Percentiles rank a stretch among this genome's conserved stretches.
These are phyloP conservation scores for Candolleomyces aberdarensis DNA, from an alignment of 768 basidiomycete genomes.

Conservation along the genomic window DNA sequence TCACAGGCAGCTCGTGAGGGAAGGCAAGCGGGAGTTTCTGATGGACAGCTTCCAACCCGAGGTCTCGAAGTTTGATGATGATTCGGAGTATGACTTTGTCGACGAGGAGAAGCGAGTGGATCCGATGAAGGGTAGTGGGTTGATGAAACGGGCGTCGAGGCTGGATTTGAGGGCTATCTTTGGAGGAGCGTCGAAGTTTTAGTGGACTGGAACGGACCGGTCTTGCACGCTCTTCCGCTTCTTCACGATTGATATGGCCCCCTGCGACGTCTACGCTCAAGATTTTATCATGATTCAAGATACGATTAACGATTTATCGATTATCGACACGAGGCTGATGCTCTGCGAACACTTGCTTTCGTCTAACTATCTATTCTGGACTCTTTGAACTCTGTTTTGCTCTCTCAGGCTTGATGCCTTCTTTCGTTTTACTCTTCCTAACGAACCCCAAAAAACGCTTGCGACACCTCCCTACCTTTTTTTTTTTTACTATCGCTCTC, in stretches of 20 bases:
- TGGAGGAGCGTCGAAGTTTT: neutral
- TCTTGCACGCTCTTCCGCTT: neutral
- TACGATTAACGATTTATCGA: neutral
- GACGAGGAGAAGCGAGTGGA: neutral
- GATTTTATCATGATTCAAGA: too few species aligned
- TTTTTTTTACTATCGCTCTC: neutral
- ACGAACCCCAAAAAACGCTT: neutral
- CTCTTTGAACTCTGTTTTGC: too few species aligned
- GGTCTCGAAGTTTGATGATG: slow-evolving; percentile 7
- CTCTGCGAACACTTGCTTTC: too few species aligned
- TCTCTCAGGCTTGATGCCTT: neutral
- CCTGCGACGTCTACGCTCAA: neutral
- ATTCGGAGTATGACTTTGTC: slow-evolving; percentile 6
- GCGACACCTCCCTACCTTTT: neutral
- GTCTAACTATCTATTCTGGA: too few species aligned
- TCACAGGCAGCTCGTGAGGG: slow-evolving; percentile 1
- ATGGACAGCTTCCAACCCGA: slow-evolving; percentile 11
- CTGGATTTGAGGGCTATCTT: slow-evolving; percentile 6
- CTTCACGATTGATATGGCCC: neutral
- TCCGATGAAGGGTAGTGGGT: neutral
- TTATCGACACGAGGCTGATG: neutral
- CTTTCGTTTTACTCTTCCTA: neutral
- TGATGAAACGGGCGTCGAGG: slow-evolving; percentile 4
- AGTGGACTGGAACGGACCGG: neutral
- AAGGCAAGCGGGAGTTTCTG: slow-evolving; percentile 8